Percentiles rank a stretch among this genome's conserved stretches.
phyloP scores from a whole-genome alignment of 371 early-diverging fungal species.

The Saksenaea oblongispora region DNA sequence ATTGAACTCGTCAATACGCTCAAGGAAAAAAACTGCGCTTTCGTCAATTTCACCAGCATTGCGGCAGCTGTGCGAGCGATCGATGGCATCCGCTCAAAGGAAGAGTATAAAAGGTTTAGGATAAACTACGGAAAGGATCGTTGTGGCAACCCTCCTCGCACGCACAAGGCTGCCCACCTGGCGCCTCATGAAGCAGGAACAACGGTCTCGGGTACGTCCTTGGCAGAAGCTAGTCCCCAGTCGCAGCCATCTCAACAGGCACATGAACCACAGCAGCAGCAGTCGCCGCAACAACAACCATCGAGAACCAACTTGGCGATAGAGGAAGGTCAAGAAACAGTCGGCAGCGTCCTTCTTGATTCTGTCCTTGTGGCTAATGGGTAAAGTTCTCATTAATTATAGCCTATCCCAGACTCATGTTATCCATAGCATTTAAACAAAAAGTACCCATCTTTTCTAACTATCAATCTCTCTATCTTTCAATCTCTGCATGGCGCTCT shows the following conservation, averaged over 20 bases:
- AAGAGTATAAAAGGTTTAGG: slow-evolving; percentile 52
- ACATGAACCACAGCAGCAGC: not conserved
- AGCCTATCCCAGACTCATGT: not conserved
- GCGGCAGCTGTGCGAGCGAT: slow-evolving; percentile 69
- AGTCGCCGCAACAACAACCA: not conserved
- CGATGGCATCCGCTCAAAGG: slow-evolving; percentile 46
- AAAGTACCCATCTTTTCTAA: not conserved
- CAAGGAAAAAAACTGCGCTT: slow-evolving; percentile 76
- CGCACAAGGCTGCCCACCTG: not conserved
- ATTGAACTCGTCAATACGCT: slow-evolving; percentile 78
- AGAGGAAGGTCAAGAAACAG: not conserved
- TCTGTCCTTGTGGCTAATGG: slow-evolving; percentile 1
- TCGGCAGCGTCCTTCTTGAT: not conserved
- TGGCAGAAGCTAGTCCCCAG: not conserved
- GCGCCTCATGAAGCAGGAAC: not conserved
- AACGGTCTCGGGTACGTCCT: not conserved
- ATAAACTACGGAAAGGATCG: slow-evolving; percentile 85
- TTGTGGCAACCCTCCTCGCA: slow-evolving; percentile 61
- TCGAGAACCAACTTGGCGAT: not conserved
- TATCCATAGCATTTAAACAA: slow-evolving; percentile 1
- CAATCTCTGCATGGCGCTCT: slow-evolving; percentile 1
- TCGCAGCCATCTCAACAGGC: not conserved
- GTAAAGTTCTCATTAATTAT: not conserved
- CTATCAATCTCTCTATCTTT: not conserved
- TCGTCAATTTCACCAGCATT: slow-evolving; percentile 80